Conservation (phyloP, 1,284 basidiomycete genomes). For the Neotropicomus parvogracilis region DNA sequence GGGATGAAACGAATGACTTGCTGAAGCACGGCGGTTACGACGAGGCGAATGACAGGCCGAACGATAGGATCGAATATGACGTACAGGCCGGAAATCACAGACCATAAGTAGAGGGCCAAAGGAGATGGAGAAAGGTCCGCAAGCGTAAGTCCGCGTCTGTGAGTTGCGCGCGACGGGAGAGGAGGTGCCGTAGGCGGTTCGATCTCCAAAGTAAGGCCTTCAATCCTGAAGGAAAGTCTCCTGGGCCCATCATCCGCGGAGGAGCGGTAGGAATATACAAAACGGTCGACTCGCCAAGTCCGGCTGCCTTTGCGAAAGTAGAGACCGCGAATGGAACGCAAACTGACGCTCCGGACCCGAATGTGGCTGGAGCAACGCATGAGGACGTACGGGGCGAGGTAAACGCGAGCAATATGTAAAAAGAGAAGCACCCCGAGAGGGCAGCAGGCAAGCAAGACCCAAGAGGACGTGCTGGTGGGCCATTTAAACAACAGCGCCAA, state of each 20-base stretch:
- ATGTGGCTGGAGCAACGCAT: slow-evolving; percentile 56
- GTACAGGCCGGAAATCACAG: slow-evolving; percentile 41
- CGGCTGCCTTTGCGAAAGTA: slow-evolving; percentile 56
- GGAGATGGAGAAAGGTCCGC: slow-evolving; percentile 55
- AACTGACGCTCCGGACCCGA: slow-evolving; percentile 65
- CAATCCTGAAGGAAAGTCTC: slow-evolving; percentile 56
- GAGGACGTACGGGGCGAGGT: slow-evolving; percentile 61
- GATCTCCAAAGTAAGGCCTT: slow-evolving; percentile 57
- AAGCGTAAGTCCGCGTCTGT: slow-evolving; percentile 46
- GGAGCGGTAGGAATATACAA: slow-evolving; percentile 55
- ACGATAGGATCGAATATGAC: slow-evolving; percentile 53
- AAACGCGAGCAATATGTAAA: slow-evolving; percentile 57
- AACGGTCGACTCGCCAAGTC: slow-evolving; percentile 60
- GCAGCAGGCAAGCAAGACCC: slow-evolving; percentile 30
- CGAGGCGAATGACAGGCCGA: slow-evolving; percentile 56
- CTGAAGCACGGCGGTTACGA: slow-evolving; percentile 53
- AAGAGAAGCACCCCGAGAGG: slow-evolving; percentile 44
- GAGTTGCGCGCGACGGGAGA: slow-evolving; percentile 25
- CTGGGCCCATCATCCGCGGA: slow-evolving; percentile 43
- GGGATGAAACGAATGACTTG: slow-evolving; percentile 62
- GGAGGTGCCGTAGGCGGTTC: slow-evolving; percentile 28
- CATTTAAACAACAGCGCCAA: slow-evolving; percentile 20
- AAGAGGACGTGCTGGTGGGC: slow-evolving; percentile 27
- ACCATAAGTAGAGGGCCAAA: slow-evolving; percentile 49
- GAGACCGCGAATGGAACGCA: slow-evolving; percentile 71